Evolutionary conservation across 306 rosid genomes (phyloP), one percentile per base, ranked within the genome.

Genomic region (Myrica gale): DNA sequence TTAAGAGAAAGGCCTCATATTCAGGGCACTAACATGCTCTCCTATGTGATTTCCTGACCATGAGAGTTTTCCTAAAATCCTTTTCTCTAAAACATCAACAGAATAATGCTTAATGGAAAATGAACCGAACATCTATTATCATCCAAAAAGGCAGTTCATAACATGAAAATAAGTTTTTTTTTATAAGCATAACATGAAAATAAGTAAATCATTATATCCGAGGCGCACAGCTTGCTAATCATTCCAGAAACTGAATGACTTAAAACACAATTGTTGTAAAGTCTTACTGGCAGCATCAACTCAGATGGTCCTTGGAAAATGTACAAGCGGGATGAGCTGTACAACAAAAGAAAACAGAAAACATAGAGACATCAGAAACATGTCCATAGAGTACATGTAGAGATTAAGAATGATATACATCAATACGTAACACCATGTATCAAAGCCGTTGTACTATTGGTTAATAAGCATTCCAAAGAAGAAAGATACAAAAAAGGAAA

Each of bases 281-380:
- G 57, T 67, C 96, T 90, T 90, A 95, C 98, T 19, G 82, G 92
- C 75, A 88, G 96, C 98, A 92, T 90, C 88, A 95, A 84, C 51
- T 89, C 91, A 39, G 92, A 54, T 0, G 98, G 98, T 81, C 98
- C 98, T 89, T 95, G 97, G 65, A 95, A 87, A 83, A 92, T 83
- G 86, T 92, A 95, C 84, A 95, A 78, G 79, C 98, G 98, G 78
- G 98, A 63, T 74, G 98, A 95, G 74, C 98, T 95, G 87, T 23
- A 68, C 65, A 90, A 75, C 45, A 45, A 76, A 75, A 72, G 53
- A 68, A 68, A 45, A 63, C 65, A 63, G 19, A 76, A 58, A 63
- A 72, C 48, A 63, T 57, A 54, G 21, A 78, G 43, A 61, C 46
- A 71, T 77, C 20, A 79, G 76, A 87, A 52, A 67, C 63, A 74